Evolutionary conservation across 495 filamentous ascomycete species (phyloP).

Genomic region (Aspergillus conjunctus): DNA sequence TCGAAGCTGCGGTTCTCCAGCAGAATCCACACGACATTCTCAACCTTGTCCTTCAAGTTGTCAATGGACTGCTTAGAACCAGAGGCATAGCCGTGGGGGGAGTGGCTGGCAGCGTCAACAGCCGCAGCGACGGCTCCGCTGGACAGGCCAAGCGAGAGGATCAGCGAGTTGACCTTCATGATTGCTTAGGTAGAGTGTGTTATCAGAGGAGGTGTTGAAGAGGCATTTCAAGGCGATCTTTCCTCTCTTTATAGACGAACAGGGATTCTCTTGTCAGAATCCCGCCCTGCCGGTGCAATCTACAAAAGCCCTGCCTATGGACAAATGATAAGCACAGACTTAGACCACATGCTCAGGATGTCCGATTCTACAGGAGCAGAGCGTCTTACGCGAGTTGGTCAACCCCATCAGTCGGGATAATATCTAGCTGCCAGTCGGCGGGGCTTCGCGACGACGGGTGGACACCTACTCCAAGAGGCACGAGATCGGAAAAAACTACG

Average conservation of each 20-base stretch:
- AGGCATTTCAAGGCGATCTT: neutral
- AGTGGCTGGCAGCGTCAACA: neutral
- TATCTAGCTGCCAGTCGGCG: neutral
- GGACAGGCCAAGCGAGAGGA: neutral
- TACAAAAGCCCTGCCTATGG: neutral
- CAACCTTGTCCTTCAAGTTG: constrained; percentile 44
- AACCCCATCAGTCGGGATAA: neutral
- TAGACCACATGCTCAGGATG: neutral
- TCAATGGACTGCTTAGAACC: constrained; percentile 27
- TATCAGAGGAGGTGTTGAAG: neutral
- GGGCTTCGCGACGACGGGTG: neutral
- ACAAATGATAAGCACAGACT: neutral
- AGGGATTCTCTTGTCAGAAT: neutral
- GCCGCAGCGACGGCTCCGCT: neutral
- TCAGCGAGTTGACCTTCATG: neutral
- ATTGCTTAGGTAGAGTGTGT: neutral
- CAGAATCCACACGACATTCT: constrained; percentile 48
- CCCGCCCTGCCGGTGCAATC: neutral
- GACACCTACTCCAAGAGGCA: neutral
- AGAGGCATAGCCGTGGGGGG: constrained; percentile 6
- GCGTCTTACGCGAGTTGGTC: neutral
- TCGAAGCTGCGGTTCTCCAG: constrained; percentile 51
- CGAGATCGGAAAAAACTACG: neutral
- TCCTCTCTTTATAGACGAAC: neutral
- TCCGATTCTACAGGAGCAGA: neutral